Conservation (phyloP, 2,329 filamentous ascomycete species). For the Aureobasidium mangrovei region DNA sequence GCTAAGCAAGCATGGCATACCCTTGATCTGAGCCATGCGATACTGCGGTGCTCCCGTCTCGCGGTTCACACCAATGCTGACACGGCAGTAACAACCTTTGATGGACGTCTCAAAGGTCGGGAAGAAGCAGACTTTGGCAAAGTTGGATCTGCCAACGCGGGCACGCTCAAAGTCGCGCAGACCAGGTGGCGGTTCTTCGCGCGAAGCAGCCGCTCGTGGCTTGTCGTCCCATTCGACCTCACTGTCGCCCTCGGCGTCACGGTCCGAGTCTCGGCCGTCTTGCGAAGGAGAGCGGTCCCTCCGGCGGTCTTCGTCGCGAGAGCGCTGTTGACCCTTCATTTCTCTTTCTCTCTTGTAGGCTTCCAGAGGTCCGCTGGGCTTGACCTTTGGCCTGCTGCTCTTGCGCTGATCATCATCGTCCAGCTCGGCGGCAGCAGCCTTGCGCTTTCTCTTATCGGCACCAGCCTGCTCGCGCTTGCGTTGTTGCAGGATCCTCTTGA, state of each 20-base stretch:
- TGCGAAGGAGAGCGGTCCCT: constrained; percentile 39
- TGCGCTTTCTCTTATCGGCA: constrained; percentile 54
- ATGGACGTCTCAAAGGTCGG: constrained; percentile 79
- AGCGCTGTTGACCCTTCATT: constrained; percentile 39
- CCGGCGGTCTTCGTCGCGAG: constrained; percentile 38
- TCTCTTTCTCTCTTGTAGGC: constrained; percentile 53
- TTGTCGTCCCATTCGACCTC: constrained; percentile 68
- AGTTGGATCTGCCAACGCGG: constrained; percentile 74
- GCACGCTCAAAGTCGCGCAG: constrained; percentile 77
- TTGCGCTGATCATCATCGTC: constrained; percentile 65
- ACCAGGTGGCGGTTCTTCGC: constrained; percentile 60
- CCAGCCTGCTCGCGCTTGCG: constrained; percentile 53
- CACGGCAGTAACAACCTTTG: constrained; percentile 73
- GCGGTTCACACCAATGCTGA: constrained; percentile 71
- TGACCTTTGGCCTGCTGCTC: constrained; percentile 38
- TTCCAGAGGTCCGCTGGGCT: constrained; percentile 63
- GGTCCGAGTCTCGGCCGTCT: constrained; percentile 30
- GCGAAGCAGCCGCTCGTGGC: constrained; percentile 39
- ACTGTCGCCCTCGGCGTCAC: constrained; percentile 62
- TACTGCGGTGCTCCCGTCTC: constrained; percentile 65
- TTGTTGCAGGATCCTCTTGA: constrained; percentile 67
- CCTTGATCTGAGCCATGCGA: constrained; percentile 80
- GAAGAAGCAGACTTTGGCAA: constrained; percentile 86
- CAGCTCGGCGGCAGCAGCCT: constrained; percentile 67
- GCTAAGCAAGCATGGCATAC: constrained; percentile 37